Evolutionary conservation across 2,329 filamentous ascomycete genomes (phyloP).

Genomic region (Monosporascus sp.): DNA sequence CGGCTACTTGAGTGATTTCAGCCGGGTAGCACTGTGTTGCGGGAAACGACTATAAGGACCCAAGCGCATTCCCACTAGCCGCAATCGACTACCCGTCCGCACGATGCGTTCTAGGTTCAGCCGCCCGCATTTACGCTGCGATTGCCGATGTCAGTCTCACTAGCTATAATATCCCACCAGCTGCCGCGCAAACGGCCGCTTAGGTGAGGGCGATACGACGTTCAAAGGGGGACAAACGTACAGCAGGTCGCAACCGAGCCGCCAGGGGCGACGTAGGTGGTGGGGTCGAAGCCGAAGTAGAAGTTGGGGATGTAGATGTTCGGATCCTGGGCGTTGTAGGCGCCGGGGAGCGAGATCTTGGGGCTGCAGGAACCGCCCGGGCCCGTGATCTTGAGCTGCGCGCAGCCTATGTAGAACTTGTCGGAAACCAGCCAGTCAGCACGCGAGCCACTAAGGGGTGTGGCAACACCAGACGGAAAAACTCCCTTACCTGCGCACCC

Average conservation of each 20-base stretch:
- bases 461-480: not conserved
- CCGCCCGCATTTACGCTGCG: too few relatives aligned
- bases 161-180: too few relatives aligned
- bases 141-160: too few relatives aligned
- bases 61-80: too few relatives aligned
- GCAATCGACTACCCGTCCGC: too few relatives aligned
- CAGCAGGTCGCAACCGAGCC: slow-evolving; percentile 14
- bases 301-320: slow-evolving; percentile 25
- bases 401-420: slow-evolving; percentile 29
- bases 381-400: slow-evolving; percentile 27
- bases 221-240: not conserved
- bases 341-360: slow-evolving; percentile 25
- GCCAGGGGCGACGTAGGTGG: slow-evolving; percentile 25
- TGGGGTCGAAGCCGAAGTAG: slow-evolving; percentile 29
- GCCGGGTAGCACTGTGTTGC: too few relatives aligned
- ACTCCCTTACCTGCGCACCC: slow-evolving; percentile 17
- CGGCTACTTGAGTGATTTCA: too few relatives aligned
- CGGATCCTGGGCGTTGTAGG: slow-evolving; percentile 22
- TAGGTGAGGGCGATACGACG: not conserved
- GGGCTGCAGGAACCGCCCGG: slow-evolving; percentile 24
- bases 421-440: too few relatives aligned
- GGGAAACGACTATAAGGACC: too few relatives aligned
- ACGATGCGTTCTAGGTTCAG: too few relatives aligned
- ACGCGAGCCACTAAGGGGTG: too few relatives aligned
- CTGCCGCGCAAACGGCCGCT: not conserved